Percentiles rank a stretch among this genome's conserved stretches.
Evolutionary conservation across 345 rosid genomes (phyloP).

Genomic region (Cardamine resedifolia): DNA sequence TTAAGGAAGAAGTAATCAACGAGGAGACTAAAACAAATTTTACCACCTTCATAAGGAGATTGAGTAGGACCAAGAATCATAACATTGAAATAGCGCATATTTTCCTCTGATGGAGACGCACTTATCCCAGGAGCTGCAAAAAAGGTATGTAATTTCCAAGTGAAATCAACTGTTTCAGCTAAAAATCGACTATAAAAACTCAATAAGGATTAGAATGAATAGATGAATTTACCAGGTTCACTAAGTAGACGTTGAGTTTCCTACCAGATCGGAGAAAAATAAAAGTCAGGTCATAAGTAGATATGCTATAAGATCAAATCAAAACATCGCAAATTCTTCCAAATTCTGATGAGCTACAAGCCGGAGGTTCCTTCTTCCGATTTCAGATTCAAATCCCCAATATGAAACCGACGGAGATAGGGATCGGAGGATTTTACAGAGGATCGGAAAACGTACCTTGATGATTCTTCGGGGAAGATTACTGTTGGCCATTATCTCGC

Average conservation of each 20-base stretch:
- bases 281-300: conserved; percentile 25
- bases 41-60: conserved; percentile 90
- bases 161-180: conserved; percentile 13
- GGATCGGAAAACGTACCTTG: conserved; percentile 61
- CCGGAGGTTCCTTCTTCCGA: neutral
- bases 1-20: neutral
- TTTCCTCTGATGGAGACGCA: conserved; percentile 96
- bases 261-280: conserved; percentile 43
- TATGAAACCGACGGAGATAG: conserved; percentile 1
- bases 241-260: conserved; percentile 99
- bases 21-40: neutral
- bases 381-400: conserved; percentile 12
- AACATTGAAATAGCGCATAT: conserved; percentile 94
- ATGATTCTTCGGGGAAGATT: conserved; percentile 98
- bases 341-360: neutral
- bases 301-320: neutral
- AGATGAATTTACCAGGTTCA: conserved; percentile 73
- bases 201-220: neutral
- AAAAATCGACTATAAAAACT: neutral
- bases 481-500: conserved; percentile 74
- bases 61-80: conserved; percentile 98
- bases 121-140: conserved; percentile 93
- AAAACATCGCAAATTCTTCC: neutral
- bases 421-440: conserved; percentile 9
- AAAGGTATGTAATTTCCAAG: neutral